phyloP scores from a whole-genome alignment of 768 basidiomycete species.

The Cyclocybe aegerita region DNA sequence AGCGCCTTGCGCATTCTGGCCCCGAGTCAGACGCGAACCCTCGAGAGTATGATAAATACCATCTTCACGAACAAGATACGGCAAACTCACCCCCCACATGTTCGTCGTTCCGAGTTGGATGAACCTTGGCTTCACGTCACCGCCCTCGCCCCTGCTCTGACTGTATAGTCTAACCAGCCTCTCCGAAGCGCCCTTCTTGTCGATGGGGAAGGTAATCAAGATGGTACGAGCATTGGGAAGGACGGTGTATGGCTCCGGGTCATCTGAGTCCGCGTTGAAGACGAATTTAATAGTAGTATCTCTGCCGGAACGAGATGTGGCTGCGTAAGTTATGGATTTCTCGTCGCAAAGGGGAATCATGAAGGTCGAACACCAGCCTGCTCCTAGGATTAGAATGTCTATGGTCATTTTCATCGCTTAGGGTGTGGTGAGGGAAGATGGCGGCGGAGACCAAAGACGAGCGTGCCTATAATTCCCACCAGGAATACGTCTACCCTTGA shows the following conservation, averaged over 20 bases:
- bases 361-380: conserved; percentile 67
- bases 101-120: conserved; percentile 62
- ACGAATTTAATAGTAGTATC: conserved; percentile 50
- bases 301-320: conserved; percentile 55
- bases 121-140: conserved; percentile 33
- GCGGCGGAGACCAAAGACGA: neutral
- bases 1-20: neutral
- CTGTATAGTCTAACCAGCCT: conserved; percentile 46
- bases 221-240: conserved; percentile 57
- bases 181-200: conserved; percentile 42
- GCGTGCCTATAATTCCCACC: no score
- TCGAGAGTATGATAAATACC: neutral
- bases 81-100: conserved; percentile 56
- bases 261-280: conserved; percentile 52
- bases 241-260: conserved; percentile 37
- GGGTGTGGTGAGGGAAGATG: neutral
- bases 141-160: conserved; percentile 19
- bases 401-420: conserved; percentile 26
- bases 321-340: conserved; percentile 41
- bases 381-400: conserved; percentile 62
- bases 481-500: no score
- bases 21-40: conserved; percentile 12
- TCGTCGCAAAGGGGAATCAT: conserved; percentile 50
- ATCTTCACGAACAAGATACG: neutral
- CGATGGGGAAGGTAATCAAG: conserved; percentile 57